Base-by-base conservation (phyloP, 2,329 filamentous ascomycete genomes). In the Rhexocercosporidium sp. region DNA sequence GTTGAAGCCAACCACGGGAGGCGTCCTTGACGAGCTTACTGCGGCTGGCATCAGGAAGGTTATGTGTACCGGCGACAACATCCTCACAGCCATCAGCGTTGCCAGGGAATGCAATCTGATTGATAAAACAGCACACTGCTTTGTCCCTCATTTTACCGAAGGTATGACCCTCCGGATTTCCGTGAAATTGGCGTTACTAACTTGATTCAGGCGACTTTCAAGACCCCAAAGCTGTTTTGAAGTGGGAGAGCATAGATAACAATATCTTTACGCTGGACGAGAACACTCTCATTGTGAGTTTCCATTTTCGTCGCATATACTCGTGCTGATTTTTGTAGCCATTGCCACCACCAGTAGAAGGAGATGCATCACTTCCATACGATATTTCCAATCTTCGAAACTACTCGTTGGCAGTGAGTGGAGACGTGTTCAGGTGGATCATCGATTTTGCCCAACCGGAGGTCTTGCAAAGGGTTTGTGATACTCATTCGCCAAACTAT, bases 1-100 rank as follows among this genome's bases (percentile, higher is more conserved):
- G 80, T 82, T 99, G 69, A 99, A 99, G 79, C 90, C 92, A 1
- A 94, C 88, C 22, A 97, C 95, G 0, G 86, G 92, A 1, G 86
- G 85, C 1, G 92, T 97, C 39, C 88, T 99, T 29, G 86, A 91
- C 65, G 94, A 98, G 79, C 85, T 99, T 3, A 85, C 88, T 37
- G 84, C 90, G 62, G 95, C 96, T 8, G 92, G 92, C 65, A 97
- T 99, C 72, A 88, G 93, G 41, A 91, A 92, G 31, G 89, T 97
- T 61, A 99, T 99, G 96, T 96, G 96, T 70, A 99, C 96, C 0
- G 96, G 96, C 34, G 96, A 99, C 82, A 99, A 99, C 73, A 98
- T 98, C 70, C 82, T 98, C 64, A 99, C 96, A 11, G 96, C 96
- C 25, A 94, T 99, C 76, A 97, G 94, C 74, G 96, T 99, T 64